Base-by-base conservation (phyloP, 208 protist species). In the Wallacemonas rigidus region DNA sequence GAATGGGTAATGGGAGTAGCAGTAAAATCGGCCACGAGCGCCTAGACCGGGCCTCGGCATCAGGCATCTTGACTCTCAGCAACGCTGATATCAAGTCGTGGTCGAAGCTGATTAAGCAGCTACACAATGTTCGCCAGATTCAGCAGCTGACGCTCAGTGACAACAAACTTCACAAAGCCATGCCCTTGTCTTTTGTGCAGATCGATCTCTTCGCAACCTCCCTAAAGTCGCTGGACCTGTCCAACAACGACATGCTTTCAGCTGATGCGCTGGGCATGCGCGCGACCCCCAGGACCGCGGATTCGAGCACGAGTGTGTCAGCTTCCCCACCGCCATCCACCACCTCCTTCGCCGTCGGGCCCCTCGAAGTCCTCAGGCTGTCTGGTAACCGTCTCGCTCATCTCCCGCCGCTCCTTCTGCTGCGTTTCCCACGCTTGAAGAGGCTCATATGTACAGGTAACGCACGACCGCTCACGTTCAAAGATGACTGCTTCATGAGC, bases 321-420 rank as follows among this genome's bases (percentile, higher is more conserved):
- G 8, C 45, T 51, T 9, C 17, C 51, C 60, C 44, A 8, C 12
- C 2, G 2, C 9, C 14, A 3, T 2, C 14, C 43, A 5, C 35
- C n/a, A 9, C n/a, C 26, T 9, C 17, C 15, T 8, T 44, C 41
- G 45, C n/a, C n/a, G 53, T 57, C 3, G 60, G 67, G 2, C 79
- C 76, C 11, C 67, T 87, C 5, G 79, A 90, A 62, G 51, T 60
- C 9, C 69, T 87, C 5, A 85, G 81, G 43, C 51, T 84, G 2
- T 87, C 81, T 1, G 54, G 62, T 39, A 87, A 87, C 69, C 5
- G 38, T 12, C 58, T 89, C 0, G 48, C 51, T n/a, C 12, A 74
- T 35, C 60, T 90, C n/a, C 81, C 79, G 0, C 74, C 79, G 0
- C 47, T 62, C 6, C 56, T 87, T 1, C 57, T 75, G 1, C 0